Evolutionary conservation across 768 basidiomycete species (phyloP).

Genomic region (Boletus huronensis): DNA sequence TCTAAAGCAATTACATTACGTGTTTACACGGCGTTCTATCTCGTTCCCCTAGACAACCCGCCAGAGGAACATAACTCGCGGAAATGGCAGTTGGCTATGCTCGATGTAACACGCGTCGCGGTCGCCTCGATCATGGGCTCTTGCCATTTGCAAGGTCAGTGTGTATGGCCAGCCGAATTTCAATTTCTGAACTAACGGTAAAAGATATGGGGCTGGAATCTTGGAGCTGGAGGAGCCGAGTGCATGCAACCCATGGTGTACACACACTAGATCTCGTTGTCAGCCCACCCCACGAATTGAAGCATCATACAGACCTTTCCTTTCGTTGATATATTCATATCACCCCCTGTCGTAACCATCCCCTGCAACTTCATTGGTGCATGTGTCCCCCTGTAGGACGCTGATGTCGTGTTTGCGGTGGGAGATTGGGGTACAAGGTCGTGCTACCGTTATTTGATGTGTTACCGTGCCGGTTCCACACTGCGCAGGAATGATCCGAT

Average conservation of each 20-base stretch:
- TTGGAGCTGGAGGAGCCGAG: neutral
- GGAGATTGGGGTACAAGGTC: neutral
- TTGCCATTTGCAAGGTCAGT: conserved; percentile 3
- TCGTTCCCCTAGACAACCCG: neutral
- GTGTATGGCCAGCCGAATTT: conserved; percentile 5
- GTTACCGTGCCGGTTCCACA: neutral
- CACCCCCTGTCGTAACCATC: neutral
- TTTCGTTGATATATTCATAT: neutral
- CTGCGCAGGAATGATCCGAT: neutral
- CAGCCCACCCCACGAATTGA: neutral
- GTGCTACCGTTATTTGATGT: neutral
- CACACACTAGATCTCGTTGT: neutral
- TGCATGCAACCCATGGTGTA: neutral
- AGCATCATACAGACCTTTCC: neutral
- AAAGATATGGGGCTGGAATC: neutral
- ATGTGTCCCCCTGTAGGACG: neutral
- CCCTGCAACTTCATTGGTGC: neutral
- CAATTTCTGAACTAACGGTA: neutral
- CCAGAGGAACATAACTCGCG: neutral
- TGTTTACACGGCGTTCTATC: conserved; percentile 1
- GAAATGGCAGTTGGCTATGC: conserved; percentile 21
- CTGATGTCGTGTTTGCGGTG: neutral
- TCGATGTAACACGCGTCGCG: conserved; percentile 4
- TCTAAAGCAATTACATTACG: conserved; percentile 1
- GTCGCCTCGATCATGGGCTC: neutral